Conservation (phyloP, 2,329 filamentous ascomycete genomes). For the Penicillium sp. region DNA sequence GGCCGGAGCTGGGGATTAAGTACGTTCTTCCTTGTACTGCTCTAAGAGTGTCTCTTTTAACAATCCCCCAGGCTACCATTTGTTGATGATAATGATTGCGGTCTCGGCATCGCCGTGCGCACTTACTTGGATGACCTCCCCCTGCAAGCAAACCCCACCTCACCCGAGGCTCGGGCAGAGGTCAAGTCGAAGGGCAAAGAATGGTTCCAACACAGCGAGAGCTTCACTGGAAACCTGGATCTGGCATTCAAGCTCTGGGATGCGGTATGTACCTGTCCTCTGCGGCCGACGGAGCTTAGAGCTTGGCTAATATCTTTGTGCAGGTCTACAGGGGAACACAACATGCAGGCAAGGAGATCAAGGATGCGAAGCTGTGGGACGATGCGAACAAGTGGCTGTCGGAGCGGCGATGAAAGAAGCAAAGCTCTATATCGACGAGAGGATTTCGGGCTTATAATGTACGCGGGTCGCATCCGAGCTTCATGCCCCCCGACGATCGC, state of each 20-base stretch:
- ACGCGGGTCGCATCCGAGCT: conserved; percentile 6
- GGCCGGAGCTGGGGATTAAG: conserved; percentile 69
- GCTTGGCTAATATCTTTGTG: conserved; percentile 11
- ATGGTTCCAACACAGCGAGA: conserved; percentile 61
- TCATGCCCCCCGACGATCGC: conserved; percentile 5
- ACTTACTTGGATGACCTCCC: conserved; percentile 55
- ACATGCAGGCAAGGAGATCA: conserved; percentile 51
- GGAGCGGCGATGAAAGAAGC: conserved; percentile 33
- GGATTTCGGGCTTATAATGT: conserved; percentile 12
- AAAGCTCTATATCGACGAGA: conserved; percentile 2
- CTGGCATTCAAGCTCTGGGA: conserved; percentile 64
- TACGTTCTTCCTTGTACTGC: conserved; percentile 44
- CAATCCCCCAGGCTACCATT: conserved; percentile 39
- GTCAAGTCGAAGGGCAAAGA: conserved; percentile 54
- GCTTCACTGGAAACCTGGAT: conserved; percentile 58
- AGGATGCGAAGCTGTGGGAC: conserved; percentile 56
- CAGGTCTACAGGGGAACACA: conserved; percentile 60
- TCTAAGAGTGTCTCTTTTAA: not conserved
- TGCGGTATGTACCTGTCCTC: conserved; percentile 50
- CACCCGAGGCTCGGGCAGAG: conserved; percentile 48
- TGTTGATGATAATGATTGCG: conserved; percentile 46
- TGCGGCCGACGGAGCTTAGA: not conserved
- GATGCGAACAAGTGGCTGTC: conserved; percentile 60
- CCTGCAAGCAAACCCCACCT: conserved; percentile 55
- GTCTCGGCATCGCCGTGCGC: conserved; percentile 48